A percentile compares a stretch with the other conserved stretches of the same genome.
Evolutionary conservation across 768 basidiomycete genomes (phyloP).

Genomic region (Leccinum aurantiacum): DNA sequence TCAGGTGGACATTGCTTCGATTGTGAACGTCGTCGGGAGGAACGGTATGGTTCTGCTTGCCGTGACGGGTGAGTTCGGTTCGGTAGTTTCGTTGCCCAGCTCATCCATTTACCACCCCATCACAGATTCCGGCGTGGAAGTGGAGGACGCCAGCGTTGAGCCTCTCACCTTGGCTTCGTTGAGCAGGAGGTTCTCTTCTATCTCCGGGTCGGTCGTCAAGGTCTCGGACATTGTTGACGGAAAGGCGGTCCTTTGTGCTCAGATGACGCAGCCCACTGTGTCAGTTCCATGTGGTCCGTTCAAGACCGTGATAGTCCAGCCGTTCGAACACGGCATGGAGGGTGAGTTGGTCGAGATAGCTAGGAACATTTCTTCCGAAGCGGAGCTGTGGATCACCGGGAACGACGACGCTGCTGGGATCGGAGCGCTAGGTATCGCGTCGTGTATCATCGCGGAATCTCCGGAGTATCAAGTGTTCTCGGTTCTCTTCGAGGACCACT

Average conservation of each 20-base stretch:
- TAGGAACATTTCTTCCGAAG: constrained; percentile 24
- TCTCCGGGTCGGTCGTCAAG: neutral
- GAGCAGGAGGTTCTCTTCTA: neutral
- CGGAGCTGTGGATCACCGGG: constrained; percentile 31
- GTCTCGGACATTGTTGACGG: neutral
- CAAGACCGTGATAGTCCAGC: constrained; percentile 28
- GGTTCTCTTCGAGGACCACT: constrained; percentile 31
- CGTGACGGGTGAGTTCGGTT: constrained; percentile 18
- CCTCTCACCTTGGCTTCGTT: neutral
- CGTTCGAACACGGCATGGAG: constrained; percentile 28
- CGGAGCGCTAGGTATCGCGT: constrained; percentile 30
- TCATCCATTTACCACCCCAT: neutral
- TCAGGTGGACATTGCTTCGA: constrained; percentile 19
- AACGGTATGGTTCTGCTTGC: constrained; percentile 25
- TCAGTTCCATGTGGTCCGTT: constrained; percentile 16
- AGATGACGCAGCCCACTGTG: constrained; percentile 16
- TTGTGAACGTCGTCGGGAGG: constrained; percentile 25
- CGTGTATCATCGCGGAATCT: constrained; percentile 31
- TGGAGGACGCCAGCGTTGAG: neutral
- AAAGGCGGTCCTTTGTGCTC: neutral
- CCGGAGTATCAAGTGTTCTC: constrained; percentile 31
- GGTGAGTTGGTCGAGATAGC: constrained; percentile 29
- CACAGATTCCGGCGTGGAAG: neutral
- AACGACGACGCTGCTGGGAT: constrained; percentile 33
- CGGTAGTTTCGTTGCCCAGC: too few species aligned